These are phyloP conservation scores for Kregervanrija delftensis DNA, from an alignment of 805 yeast genomes.

Conservation along the genomic window DNA sequence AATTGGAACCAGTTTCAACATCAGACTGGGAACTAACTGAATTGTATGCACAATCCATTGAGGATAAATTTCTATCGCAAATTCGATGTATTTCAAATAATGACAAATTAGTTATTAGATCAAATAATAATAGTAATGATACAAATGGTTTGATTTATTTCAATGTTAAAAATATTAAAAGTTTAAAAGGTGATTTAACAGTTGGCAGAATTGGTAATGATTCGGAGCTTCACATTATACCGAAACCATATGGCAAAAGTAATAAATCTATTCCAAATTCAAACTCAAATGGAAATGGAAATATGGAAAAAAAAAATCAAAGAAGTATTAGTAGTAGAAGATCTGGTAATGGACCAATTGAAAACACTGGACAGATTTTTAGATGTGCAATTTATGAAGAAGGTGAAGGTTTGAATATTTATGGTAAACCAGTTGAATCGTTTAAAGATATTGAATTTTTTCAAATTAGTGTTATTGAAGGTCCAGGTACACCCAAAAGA, in stretches of 20 bases:
- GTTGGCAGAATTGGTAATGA: slow-evolving; percentile 37
- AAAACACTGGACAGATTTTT: not conserved
- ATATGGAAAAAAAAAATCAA: slow-evolving; percentile 17
- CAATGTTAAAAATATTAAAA: slow-evolving; percentile 39
- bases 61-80: slow-evolving; percentile 68
- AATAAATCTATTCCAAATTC: slow-evolving; percentile 5
- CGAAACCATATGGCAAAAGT: slow-evolving; percentile 36
- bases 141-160: slow-evolving; percentile 44
- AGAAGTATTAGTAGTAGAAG: slow-evolving; percentile 25
- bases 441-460: slow-evolving; percentile 37
- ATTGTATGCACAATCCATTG: slow-evolving; percentile 69
- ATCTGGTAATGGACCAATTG: slow-evolving; percentile 7
- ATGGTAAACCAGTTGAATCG: slow-evolving; percentile 14
- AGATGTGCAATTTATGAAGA: slow-evolving; percentile 2
- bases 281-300: slow-evolving; percentile 21
- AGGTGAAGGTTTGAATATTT: slow-evolving; percentile 2
- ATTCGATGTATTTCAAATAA: slow-evolving; percentile 62
- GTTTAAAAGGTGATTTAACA: slow-evolving; percentile 14
- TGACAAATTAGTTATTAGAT: slow-evolving; percentile 62
- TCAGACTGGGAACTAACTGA: slow-evolving; percentile 92
- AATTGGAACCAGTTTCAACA: slow-evolving; percentile 68
- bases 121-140: slow-evolving; percentile 51
- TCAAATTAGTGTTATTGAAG: slow-evolving; percentile 43
- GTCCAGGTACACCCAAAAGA: slow-evolving; percentile 36
- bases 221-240: slow-evolving; percentile 51